Conservation (phyloP, 345 rosid species). For the Camelina laxa region DNA sequence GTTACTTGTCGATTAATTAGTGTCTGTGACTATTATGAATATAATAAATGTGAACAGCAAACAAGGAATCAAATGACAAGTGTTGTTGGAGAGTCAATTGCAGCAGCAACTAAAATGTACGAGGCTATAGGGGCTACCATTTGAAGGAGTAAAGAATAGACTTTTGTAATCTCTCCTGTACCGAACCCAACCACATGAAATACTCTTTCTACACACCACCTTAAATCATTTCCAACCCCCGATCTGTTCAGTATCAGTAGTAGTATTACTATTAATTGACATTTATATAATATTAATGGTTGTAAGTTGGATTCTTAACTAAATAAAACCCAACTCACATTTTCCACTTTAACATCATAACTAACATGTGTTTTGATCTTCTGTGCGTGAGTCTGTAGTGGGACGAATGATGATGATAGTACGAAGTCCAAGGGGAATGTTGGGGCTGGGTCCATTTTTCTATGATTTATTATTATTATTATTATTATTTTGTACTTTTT, state of each 20-base stretch:
- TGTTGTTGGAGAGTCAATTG: slow-evolving; percentile 32
- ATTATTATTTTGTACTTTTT: background rate
- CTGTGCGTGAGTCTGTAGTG: background rate
- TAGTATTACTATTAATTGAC: background rate
- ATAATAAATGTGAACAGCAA: background rate
- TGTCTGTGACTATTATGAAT: background rate
- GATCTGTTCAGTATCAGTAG: background rate
- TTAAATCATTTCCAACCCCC: background rate
- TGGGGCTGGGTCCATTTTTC: slow-evolving; percentile 10
- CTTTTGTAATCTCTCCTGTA: background rate
- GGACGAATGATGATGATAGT: slow-evolving; percentile 10
- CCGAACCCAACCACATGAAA: slow-evolving; percentile 2
- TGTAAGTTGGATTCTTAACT: background rate
- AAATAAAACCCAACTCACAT: slow-evolving; percentile 24
- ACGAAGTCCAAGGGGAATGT: slow-evolving; percentile 30
- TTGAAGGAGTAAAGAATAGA: background rate
- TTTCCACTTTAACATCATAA: background rate
- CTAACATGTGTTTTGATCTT: slow-evolving; percentile 23
- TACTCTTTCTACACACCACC: background rate
- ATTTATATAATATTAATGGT: background rate
- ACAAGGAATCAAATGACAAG: slow-evolving; percentile 4
- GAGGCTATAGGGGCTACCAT: background rate
- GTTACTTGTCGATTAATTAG: background rate
- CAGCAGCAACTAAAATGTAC: slow-evolving; percentile 2
- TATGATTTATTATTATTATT: background rate